Conservation (phyloP, 768 basidiomycete species). For the Mycena pura region DNA sequence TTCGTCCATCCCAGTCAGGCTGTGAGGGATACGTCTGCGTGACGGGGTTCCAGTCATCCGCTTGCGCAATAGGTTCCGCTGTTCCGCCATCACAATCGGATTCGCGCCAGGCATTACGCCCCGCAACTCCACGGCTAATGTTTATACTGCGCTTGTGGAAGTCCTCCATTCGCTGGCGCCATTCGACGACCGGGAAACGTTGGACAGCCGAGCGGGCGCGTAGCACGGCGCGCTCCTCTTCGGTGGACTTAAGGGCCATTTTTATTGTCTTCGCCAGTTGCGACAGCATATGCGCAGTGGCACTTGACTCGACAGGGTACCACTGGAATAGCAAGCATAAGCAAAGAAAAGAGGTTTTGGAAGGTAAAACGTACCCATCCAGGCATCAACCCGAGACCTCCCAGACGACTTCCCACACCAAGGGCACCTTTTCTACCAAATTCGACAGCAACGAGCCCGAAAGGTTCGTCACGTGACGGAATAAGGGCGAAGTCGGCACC, state of each 20-base stretch:
- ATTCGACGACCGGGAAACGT: constrained; percentile 97
- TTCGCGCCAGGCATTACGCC: constrained; percentile 77
- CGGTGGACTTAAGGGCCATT: constrained; percentile 87
- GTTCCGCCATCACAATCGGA: constrained; percentile 66
- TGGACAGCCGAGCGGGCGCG: constrained; percentile 94
- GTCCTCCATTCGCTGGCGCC: constrained; percentile 95
- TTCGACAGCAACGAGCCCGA: constrained; percentile 94
- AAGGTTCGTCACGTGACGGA: constrained; percentile 95
- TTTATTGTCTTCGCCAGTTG: constrained; percentile 95
- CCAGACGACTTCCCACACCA: constrained; percentile 92
- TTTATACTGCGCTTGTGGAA: constrained; percentile 88
- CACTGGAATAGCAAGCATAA: constrained; percentile 58
- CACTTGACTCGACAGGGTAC: constrained; percentile 95
- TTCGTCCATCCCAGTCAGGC: constrained; percentile 80
- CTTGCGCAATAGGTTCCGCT: constrained; percentile 61
- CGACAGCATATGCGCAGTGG: constrained; percentile 93
- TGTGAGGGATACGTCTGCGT: constrained; percentile 67
- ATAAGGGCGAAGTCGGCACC: constrained; percentile 96
- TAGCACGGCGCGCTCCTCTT: constrained; percentile 90
- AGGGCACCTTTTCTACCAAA: constrained; percentile 97
- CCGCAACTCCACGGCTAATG: constrained; percentile 72
- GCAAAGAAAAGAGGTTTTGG: neutral
- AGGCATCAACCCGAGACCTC: constrained; percentile 96
- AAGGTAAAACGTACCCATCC: constrained; percentile 77
- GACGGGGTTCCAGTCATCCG: constrained; percentile 83